Evolutionary conservation across 139 green algal genomes (phyloP).

Genomic region (Chara braunii): DNA sequence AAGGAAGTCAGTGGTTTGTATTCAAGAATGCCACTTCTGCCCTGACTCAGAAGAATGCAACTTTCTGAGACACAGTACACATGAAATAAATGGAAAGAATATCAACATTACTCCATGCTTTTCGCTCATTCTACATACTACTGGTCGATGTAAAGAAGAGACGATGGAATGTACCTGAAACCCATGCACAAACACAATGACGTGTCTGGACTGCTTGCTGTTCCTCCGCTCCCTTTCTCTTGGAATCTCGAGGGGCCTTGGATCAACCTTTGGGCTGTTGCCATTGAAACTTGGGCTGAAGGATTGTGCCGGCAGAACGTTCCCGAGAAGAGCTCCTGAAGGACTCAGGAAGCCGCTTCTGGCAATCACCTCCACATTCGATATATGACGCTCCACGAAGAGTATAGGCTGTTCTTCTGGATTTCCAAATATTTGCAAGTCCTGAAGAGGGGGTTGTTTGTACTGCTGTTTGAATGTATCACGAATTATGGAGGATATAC

Average conservation of each 20-base stretch:
- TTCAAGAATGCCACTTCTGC: too few relatives aligned
- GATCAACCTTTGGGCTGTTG: not conserved
- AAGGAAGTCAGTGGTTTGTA: too few relatives aligned
- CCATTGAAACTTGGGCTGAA: not conserved
- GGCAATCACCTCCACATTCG: not conserved
- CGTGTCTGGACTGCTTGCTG: not conserved
- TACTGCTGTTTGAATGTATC: too few relatives aligned
- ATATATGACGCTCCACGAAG: constrained; percentile 13
- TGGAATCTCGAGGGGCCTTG: not conserved
- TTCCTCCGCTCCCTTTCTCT: constrained; percentile 2
- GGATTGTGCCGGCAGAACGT: not conserved
- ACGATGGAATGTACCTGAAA: constrained; percentile 19
- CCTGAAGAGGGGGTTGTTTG: constrained; percentile 2
- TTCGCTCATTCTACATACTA: too few relatives aligned
- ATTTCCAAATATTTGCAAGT: constrained; percentile 22
- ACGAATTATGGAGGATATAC: too few relatives aligned
- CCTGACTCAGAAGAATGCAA: too few relatives aligned
- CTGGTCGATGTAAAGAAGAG: not conserved
- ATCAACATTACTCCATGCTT: too few relatives aligned
- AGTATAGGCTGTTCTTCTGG: constrained; percentile 20
- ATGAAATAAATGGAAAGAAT: too few relatives aligned
- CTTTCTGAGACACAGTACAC: too few relatives aligned
- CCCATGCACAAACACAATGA: constrained; percentile 38
- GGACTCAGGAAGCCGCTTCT: not conserved
- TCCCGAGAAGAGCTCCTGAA: too few relatives aligned